A percentile compares a stretch with the other conserved stretches of the same genome.
Evolutionary conservation across 2,329 filamentous ascomycete genomes (phyloP).

Genomic region (Sclerotinia trifoliorum): DNA sequence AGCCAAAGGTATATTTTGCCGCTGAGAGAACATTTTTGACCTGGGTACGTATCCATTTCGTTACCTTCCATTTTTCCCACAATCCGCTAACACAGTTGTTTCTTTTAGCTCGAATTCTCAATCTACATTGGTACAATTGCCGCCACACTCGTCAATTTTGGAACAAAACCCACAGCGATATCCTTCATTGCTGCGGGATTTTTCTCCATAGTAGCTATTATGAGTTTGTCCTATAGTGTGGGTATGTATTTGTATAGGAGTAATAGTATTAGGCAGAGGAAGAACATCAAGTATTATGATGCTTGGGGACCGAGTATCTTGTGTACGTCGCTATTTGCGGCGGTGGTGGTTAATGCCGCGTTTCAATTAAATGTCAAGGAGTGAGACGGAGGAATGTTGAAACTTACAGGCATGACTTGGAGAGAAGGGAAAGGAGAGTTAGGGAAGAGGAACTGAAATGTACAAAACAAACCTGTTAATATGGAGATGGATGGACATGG

Average conservation of each 20-base stretch:
- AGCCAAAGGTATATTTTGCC: slow-evolving; percentile 97
- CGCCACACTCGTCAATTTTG: slow-evolving; percentile 80
- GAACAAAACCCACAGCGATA: slow-evolving; percentile 53
- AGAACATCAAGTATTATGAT: slow-evolving; percentile 90
- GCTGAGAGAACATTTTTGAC: slow-evolving; percentile 94
- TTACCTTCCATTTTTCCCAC: not conserved
- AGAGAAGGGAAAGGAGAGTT: not conserved
- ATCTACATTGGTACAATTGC: slow-evolving; percentile 91
- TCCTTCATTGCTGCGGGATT: slow-evolving; percentile 69
- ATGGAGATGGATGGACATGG: not conserved
- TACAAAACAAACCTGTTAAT: not conserved
- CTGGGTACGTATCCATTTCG: slow-evolving; percentile 61
- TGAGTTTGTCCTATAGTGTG: slow-evolving; percentile 79
- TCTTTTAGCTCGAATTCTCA: slow-evolving; percentile 78
- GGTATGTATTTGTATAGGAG: slow-evolving; percentile 86
- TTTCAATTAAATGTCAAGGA: slow-evolving; percentile 65
- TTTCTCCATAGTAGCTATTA: slow-evolving; percentile 79
- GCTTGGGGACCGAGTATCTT: slow-evolving; percentile 78
- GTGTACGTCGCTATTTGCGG: slow-evolving; percentile 69
- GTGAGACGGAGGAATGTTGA: not conserved
- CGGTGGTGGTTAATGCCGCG: slow-evolving; percentile 76
- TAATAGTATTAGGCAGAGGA: slow-evolving; percentile 75
- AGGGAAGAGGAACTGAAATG: not conserved
- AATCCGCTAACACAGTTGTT: not conserved
- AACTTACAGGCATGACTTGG: not conserved